Conservation (phyloP, 2,329 filamentous ascomycete species). For the Aspergillus costaricaensis region DNA sequence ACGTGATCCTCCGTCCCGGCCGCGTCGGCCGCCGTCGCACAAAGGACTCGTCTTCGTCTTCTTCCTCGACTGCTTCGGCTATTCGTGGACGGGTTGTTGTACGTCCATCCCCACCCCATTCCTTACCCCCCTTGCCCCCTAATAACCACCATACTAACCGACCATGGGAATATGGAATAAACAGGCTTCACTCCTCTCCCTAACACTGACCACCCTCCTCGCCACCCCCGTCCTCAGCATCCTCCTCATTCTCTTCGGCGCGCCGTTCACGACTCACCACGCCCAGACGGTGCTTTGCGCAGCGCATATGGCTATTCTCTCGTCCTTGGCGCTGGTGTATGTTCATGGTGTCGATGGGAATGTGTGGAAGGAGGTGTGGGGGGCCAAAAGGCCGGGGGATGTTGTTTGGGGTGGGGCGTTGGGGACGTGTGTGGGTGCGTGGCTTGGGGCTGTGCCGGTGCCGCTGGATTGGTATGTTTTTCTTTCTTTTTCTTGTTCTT, state of each 20-base stretch:
- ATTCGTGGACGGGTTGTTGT: background rate
- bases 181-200: constrained; percentile 64
- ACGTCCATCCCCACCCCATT: no score
- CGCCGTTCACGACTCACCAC: constrained; percentile 80
- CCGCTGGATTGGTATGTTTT: constrained; percentile 78
- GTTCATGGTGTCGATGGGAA: constrained; percentile 73
- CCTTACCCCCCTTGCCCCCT: no score
- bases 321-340: constrained; percentile 79
- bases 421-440: constrained; percentile 79
- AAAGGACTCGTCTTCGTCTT: background rate
- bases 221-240: constrained; percentile 60
- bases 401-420: constrained; percentile 79
- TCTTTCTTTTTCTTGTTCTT: background rate
- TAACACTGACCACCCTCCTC: constrained; percentile 55
- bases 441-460: constrained; percentile 92
- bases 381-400: constrained; percentile 73
- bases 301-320: constrained; percentile 77
- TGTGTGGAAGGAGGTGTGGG: constrained; percentile 70
- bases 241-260: constrained; percentile 83
- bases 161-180: no score
- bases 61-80: no score
- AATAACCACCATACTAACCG: background rate
- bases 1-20: constrained; percentile 8
- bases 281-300: constrained; percentile 77
- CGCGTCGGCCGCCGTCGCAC: constrained; percentile 27